These are phyloP conservation scores for Carex littledalei DNA, from an alignment of 176 grass and related monocot genomes.

Conservation along the genomic window DNA sequence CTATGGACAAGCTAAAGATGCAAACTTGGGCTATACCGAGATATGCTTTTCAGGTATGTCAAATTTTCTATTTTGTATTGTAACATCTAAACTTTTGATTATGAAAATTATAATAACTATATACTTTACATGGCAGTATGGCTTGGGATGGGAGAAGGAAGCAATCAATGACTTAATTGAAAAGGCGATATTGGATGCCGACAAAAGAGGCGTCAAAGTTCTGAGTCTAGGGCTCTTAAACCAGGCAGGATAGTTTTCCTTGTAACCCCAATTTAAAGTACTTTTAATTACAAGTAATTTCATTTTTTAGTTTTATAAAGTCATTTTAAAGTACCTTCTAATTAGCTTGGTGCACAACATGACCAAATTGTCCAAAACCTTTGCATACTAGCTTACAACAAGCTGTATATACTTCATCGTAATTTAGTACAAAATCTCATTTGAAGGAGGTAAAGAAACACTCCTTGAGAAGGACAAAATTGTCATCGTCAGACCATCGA, in stretches of 20 bases:
- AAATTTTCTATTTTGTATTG: background rate
- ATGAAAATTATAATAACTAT: constrained; percentile 9
- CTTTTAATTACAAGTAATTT: background rate
- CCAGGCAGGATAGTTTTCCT: constrained; percentile 29
- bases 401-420: background rate
- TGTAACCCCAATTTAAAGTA: background rate
- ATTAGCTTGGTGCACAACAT: background rate
- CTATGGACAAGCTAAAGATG: constrained; percentile 64
- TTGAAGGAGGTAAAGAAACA: background rate
- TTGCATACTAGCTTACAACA: background rate
- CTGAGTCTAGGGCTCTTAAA: constrained; percentile 78
- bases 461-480: background rate
- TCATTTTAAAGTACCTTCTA: no score
- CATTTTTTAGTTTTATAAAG: background rate
- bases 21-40: constrained; percentile 85
- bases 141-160: constrained; percentile 50
- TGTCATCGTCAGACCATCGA: background rate
- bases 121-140: constrained; percentile 45
- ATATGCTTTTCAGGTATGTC: constrained; percentile 78
- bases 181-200: constrained; percentile 74
- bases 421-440: background rate
- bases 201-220: constrained; percentile 63
- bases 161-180: constrained; percentile 65
- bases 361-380: background rate
- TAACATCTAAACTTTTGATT: background rate